Evolutionary conservation across 805 yeast genomes (phyloP).

Genomic region (Wickerhamomyces kurtzmanii): DNA sequence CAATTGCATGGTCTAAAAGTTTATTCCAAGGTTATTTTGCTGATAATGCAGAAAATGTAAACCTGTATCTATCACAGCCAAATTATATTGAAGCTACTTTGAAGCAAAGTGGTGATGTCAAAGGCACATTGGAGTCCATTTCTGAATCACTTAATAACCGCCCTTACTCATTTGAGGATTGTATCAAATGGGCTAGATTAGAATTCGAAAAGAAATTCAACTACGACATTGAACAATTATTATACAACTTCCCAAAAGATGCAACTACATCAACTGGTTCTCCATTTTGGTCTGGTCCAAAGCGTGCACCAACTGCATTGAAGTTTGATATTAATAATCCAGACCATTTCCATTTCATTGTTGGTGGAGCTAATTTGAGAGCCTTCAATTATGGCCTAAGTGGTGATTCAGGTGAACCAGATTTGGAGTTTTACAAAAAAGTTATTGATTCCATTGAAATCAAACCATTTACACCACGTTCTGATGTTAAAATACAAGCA

Average conservation of each 20-base stretch:
- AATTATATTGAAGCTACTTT: constrained; percentile 85
- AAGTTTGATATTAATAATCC: constrained; percentile 63
- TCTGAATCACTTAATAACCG: constrained; percentile 65
- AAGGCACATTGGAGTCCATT: constrained; percentile 77
- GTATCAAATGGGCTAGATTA: constrained; percentile 89
- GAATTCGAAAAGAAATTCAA: constrained; percentile 81
- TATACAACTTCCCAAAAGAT: constrained; percentile 92
- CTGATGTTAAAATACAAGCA: constrained; percentile 73
- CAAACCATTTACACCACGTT: constrained; percentile 64
- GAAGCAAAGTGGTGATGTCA: constrained; percentile 88
- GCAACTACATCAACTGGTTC: constrained; percentile 85
- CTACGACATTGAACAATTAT: constrained; percentile 80
- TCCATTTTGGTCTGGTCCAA: constrained; percentile 97
- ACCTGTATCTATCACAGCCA: constrained; percentile 82
- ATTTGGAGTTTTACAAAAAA: constrained; percentile 36
- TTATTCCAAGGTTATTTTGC: constrained; percentile 86
- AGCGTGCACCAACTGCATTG: constrained; percentile 90
- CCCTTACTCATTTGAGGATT: constrained; percentile 87
- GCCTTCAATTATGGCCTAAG: constrained; percentile 87
- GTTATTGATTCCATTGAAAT: constrained; percentile 41
- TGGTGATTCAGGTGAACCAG: constrained; percentile 51
- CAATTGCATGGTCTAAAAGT: constrained; percentile 98
- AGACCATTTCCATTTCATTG: constrained; percentile 75
- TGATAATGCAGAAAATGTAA: constrained; percentile 90
- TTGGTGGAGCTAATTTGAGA: constrained; percentile 84